phyloP scores from a whole-genome alignment of 1,284 basidiomycete genomes.

The Phellopilus nigrolimitatus region DNA sequence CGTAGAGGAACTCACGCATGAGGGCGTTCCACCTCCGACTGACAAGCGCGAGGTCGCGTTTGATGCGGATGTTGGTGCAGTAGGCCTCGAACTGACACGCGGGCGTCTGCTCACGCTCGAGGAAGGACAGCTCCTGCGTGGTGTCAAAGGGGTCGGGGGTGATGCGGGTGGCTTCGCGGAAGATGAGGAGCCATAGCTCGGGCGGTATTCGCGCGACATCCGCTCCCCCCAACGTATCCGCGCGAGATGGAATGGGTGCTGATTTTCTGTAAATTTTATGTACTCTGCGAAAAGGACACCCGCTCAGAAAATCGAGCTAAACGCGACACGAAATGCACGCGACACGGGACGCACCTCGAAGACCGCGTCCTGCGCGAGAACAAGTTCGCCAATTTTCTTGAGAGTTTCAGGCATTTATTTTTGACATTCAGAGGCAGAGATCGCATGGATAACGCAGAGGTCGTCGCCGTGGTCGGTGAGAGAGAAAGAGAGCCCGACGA shows the following conservation, averaged over 20 bases:
- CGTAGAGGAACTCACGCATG: conserved; percentile 51
- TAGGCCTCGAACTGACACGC: conserved; percentile 43
- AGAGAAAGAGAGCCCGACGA: not conserved
- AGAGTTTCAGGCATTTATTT: conserved; percentile 4
- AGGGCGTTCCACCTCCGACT: conserved; percentile 50
- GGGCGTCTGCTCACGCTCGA: conserved; percentile 32
- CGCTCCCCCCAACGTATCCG: not conserved
- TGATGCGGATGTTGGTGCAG: conserved; percentile 41
- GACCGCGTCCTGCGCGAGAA: conserved; percentile 9
- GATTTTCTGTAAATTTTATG: not conserved
- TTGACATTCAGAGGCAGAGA: not conserved
- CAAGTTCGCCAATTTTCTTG: not conserved
- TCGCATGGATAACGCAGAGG: not conserved
- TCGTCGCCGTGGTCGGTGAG: not conserved
- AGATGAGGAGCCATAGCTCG: conserved; percentile 57
- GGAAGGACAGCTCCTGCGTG: conserved; percentile 44
- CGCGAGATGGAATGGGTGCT: not conserved
- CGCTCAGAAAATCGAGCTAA: conserved; percentile 1
- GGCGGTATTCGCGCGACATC: conserved; percentile 31
- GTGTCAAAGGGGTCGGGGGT: conserved; percentile 42
- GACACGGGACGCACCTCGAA: conserved; percentile 1
- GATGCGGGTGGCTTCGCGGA: conserved; percentile 45
- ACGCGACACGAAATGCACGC: not conserved
- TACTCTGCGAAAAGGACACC: not conserved
- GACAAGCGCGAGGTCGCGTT: conserved; percentile 49